Percentiles rank a stretch among this genome's conserved stretches.
Evolutionary conservation across 2,329 filamentous ascomycete genomes (phyloP).

Genomic region (Colletotrichum tropicale): DNA sequence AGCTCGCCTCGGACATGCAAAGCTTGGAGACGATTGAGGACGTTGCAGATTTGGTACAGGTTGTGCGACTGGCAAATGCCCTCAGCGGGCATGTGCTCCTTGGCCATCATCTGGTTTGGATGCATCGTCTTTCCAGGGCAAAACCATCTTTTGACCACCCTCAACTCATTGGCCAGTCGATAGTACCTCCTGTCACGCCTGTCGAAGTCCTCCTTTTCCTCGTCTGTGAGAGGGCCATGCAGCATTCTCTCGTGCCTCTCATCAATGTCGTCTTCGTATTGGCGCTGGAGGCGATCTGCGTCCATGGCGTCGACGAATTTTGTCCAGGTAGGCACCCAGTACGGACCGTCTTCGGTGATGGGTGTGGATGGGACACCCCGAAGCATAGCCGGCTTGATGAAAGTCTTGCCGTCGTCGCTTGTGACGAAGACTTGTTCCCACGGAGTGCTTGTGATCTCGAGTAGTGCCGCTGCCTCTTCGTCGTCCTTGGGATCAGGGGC

Average conservation of each 20-base stretch:
- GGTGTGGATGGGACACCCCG: constrained; percentile 29
- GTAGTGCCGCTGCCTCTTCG: neutral
- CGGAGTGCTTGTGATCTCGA: constrained; percentile 15
- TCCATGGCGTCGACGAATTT: constrained; percentile 33
- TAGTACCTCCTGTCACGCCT: neutral
- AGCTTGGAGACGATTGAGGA: constrained; percentile 32
- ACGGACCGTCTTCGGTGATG: constrained; percentile 29
- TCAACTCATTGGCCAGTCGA: constrained; percentile 31
- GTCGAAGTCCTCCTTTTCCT: neutral
- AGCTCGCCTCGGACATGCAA: constrained; percentile 29
- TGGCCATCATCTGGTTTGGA: constrained; percentile 40
- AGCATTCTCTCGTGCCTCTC: neutral
- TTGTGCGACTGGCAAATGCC: constrained; percentile 38
- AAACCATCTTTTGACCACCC: constrained; percentile 38
- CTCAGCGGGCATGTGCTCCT: constrained; percentile 30
- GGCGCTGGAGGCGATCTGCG: constrained; percentile 16
- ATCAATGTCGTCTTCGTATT: neutral
- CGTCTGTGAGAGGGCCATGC: neutral
- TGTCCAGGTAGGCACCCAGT: constrained; percentile 35
- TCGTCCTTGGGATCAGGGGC: neutral
- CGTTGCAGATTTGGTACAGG: constrained; percentile 39
- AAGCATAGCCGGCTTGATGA: constrained; percentile 26
- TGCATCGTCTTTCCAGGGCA: constrained; percentile 31
- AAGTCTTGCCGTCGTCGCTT: constrained; percentile 27
- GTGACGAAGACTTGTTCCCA: neutral